Evolutionary conservation across 495 filamentous ascomycete species (phyloP), one percentile per base, ranked within the genome.

Genomic region (Parachaetomium inaequale): DNA sequence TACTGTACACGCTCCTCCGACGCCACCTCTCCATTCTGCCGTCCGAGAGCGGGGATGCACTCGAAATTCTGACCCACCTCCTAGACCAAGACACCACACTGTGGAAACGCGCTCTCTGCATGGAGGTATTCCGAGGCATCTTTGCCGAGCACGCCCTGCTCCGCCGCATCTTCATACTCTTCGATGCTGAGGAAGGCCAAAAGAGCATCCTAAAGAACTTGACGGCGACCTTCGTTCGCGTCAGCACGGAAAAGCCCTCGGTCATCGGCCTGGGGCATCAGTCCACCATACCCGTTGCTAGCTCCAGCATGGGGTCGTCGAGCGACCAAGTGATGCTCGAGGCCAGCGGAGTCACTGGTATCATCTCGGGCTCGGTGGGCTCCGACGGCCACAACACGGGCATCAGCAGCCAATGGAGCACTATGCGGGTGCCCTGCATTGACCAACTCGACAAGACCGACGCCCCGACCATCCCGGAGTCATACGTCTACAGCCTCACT

Each of bases 381-480:
- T 79, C 84, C 5, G 84, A 82, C 40, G 86, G 87, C 23, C 76
- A 80, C 36, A 88, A 83, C 64, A 84, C 84, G 0, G 94, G 91
- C 7, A 91, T 98, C 66, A 96, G 91, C 72, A 84, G 78, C 29
- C 88, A 93, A 66, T 97, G 92, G 93, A 98, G 95, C 77, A 81
- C 87, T 23, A 84, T 95, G 66, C 81, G 91, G 57, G 91, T 90
- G 21, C 87, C 93, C 26, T 98, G 92, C 70, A 88, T 98, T 42
- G 94, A 98, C 59, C 88, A 96, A 53, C 83, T 98, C 12, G 94
- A 98, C 75, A 98, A 98, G 72, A 80, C 85, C 3, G 93, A 98
- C 34, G 82, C 94, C 5, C 91, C 93, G 4, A 58, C 74, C 10
- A 82, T 94, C 43, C 94, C 94, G 1, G 92, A 96, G 55, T 95